Base-by-base conservation (phyloP, 202 grass and related monocot species). In the Musa balbisiana region DNA sequence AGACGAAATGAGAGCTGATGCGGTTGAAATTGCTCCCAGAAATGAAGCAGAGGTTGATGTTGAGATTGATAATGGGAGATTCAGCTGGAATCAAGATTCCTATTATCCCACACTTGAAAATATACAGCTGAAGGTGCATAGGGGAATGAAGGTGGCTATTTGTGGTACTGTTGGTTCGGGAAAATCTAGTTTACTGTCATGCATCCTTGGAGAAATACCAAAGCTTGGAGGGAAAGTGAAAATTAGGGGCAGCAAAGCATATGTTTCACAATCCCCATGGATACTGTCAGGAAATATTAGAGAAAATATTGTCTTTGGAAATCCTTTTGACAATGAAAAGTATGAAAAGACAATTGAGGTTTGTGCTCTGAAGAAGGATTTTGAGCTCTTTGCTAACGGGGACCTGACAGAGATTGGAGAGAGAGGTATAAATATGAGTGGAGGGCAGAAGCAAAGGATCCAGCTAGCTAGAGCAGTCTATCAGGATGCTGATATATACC, bases 361-460 rank as follows among this genome's bases (percentile, higher is more conserved):
- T 66, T 98, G 95, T 64, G 80, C 89, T 10, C 52, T 98, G 52
- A 87, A 73, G 55, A 98, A 94, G 83, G 95, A 98, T 76, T 65
- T 98, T 51, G 95, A 98, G 52, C 76, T 98, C 64, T 94, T 98
- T 85, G 85, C 95, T 53, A 94, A 92, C 87, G 89, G 91, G 62
- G 95, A 98, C 72, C 81, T 94, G 53, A 98, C 95, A 80, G 95
- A 98, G 87, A 98, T 98, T 79, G 95, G 95, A 76, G 95, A 98
- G 85, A 98, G 95, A 85, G 95, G 95, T 68, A 98, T 98, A 90
- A 98, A 98, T 58, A 90, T 98, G 95, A 98, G 95, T 20, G 95
- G 95, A 80, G 91, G 95, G 52, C 95, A 98, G 75, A 98, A 98
- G 69, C 95, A 98, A 72, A 66, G 95, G 71, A 98, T 98, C 84